phyloP scores from a whole-genome alignment of 345 rosid species.

The Eucalyptus polyanthemos region DNA sequence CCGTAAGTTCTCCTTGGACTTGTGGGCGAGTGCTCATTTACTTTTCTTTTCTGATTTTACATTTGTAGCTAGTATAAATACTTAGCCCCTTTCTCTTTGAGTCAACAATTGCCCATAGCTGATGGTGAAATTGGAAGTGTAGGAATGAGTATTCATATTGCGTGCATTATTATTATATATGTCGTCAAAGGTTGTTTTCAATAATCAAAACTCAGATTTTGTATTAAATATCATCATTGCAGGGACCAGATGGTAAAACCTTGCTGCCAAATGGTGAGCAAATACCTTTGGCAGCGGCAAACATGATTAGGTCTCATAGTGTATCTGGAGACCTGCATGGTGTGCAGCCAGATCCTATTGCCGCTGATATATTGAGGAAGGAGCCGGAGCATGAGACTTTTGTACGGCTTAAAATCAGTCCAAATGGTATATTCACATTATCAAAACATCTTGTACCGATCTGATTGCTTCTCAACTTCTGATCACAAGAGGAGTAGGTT shows the following conservation, averaged over 20 bases:
- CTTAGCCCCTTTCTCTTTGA: background rate
- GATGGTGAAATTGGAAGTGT: background rate
- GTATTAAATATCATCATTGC: background rate
- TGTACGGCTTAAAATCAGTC: slow-evolving; percentile 68
- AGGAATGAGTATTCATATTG: background rate
- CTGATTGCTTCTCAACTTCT: background rate
- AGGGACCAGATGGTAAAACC: slow-evolving; percentile 30
- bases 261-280: slow-evolving; percentile 50
- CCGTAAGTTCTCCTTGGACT: slow-evolving; percentile 47
- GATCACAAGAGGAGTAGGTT: background rate
- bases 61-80: background rate
- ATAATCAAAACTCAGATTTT: background rate
- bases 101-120: background rate
- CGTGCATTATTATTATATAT: no score
- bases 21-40: background rate
- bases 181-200: background rate
- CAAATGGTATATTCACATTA: slow-evolving; percentile 30
- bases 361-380: slow-evolving; percentile 95
- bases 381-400: slow-evolving; percentile 98
- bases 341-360: slow-evolving; percentile 97
- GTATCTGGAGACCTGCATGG: slow-evolving; percentile 94
- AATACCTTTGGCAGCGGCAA: slow-evolving; percentile 48
- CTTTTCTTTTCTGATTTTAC: background rate
- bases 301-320: slow-evolving; percentile 92
- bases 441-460: background rate